Evolutionary conservation across 208 protist species (phyloP).

Genomic region (Phytomonas francai): DNA sequence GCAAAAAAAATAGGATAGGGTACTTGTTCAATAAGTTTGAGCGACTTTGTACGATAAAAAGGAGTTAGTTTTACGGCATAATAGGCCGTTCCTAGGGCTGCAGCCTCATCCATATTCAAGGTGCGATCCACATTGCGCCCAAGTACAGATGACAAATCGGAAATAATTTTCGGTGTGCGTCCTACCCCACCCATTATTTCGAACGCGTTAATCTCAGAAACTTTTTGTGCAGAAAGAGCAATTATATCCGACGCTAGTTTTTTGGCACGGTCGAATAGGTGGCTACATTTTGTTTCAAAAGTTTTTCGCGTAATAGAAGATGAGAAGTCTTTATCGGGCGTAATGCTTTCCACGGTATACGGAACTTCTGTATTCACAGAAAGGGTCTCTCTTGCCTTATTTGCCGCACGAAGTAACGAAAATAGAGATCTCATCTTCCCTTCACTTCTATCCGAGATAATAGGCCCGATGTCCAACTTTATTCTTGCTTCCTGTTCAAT

Average conservation of each 20-base stretch:
- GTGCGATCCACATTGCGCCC: conserved; percentile 71
- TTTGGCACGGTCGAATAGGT: conserved; percentile 61
- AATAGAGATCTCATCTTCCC: conserved; percentile 79
- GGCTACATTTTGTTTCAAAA: conserved; percentile 81
- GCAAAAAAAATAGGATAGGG: conserved; percentile 47
- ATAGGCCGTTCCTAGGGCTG: conserved; percentile 80
- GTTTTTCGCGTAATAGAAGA: conserved; percentile 59
- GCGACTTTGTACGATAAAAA: conserved; percentile 68
- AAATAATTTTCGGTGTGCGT: conserved; percentile 79
- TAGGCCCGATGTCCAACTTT: conserved; percentile 48
- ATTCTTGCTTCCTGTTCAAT: conserved; percentile 82
- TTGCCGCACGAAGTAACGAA: conserved; percentile 83
- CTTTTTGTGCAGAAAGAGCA: conserved; percentile 25
- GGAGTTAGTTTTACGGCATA: conserved; percentile 75
- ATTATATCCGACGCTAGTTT: conserved; percentile 37
- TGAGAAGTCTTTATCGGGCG: conserved; percentile 73
- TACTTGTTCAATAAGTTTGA: conserved; percentile 50
- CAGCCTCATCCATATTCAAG: conserved; percentile 88
- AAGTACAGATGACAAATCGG: conserved; percentile 43
- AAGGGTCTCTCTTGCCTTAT: conserved; percentile 85
- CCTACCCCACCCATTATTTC: conserved; percentile 87
- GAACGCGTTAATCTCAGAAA: conserved; percentile 50
- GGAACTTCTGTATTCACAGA: conserved; percentile 86
- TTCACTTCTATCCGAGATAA: conserved; percentile 24
- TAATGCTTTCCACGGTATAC: conserved; percentile 87